Conservation (phyloP, 2,329 filamentous ascomycete genomes). For the Phialophora chinensis region DNA sequence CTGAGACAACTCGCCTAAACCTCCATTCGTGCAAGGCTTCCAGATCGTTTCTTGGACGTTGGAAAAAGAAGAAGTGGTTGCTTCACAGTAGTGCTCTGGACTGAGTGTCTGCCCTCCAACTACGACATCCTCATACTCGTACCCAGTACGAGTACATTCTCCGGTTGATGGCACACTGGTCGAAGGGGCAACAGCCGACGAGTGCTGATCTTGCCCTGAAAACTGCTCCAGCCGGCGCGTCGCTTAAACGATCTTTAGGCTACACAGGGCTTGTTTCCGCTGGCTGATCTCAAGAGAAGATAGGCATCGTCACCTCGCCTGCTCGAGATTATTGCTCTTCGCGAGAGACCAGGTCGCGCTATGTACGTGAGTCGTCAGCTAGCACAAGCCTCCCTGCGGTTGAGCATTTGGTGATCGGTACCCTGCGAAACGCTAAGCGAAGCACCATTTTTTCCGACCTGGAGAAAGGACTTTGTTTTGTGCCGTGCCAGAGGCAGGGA, state of each 20-base stretch:
- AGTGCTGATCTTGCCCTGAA: neutral
- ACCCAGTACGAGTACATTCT: neutral
- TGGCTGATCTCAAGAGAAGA: neutral
- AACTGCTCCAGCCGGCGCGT: neutral
- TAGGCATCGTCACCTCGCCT: neutral
- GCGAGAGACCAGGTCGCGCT: constrained; percentile 3
- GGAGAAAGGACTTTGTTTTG: neutral
- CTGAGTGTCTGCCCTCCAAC: neutral
- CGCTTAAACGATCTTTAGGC: neutral
- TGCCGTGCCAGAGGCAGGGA: neutral
- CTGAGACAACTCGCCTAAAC: constrained; percentile 3
- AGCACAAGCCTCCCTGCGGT: neutral
- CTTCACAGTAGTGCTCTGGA: neutral
- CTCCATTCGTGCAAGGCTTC: neutral
- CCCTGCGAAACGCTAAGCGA: constrained; percentile 7
- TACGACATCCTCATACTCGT: neutral
- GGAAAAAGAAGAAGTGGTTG: neutral
- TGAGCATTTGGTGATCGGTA: constrained; percentile 6
- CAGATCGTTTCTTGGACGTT: neutral
- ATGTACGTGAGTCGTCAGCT: constrained; percentile 15
- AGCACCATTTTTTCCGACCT: neutral
- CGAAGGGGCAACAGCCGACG: neutral
- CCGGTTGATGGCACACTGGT: neutral
- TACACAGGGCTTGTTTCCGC: neutral
- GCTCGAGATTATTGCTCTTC: constrained; percentile 5